Percentiles rank a stretch among this genome's conserved stretches.
Conservation (phyloP, 2,329 filamentous ascomycete species). For the Kalaharituber pfeilii region DNA sequence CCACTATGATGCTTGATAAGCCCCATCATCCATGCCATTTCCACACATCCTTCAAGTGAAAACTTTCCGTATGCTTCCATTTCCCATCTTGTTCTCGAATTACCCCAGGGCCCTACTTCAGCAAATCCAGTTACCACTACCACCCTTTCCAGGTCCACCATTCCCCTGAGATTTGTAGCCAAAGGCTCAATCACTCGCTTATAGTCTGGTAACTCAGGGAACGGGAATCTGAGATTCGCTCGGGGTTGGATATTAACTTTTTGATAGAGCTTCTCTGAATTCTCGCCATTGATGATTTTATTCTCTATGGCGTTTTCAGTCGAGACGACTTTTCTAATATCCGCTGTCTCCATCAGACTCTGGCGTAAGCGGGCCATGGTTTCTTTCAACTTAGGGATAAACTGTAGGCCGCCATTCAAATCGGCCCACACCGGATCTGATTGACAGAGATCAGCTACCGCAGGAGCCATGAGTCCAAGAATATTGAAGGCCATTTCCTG, state of each 20-base stretch:
- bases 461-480: conserved; percentile 84
- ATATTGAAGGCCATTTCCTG: conserved; percentile 99
- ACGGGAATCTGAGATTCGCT: conserved; percentile 96
- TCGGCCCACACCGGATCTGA: conserved; percentile 90
- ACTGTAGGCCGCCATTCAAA: conserved; percentile 92
- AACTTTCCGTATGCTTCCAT: conserved; percentile 97
- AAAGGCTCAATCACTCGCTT: conserved; percentile 76
- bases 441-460: conserved; percentile 90
- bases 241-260: conserved; percentile 84
- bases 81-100: conserved; percentile 94
- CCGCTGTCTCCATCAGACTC: conserved; percentile 86
- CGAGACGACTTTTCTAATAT: conserved; percentile 79
- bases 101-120: conserved; percentile 95
- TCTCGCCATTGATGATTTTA: conserved; percentile 88
- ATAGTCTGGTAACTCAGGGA: conserved; percentile 82
- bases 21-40: conserved; percentile 99
- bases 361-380: conserved; percentile 86
- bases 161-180: conserved; percentile 76
- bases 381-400: conserved; percentile 88
- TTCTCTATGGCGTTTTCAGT: conserved; percentile 95
- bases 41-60: conserved; percentile 90
- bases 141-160: conserved; percentile 97
- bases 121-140: conserved; percentile 95
- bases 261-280: conserved; percentile 83
- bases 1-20: conserved; percentile 98